These are phyloP conservation scores for Boletus eberwhitei DNA, from an alignment of 768 basidiomycete genomes.

Conservation along the genomic window DNA sequence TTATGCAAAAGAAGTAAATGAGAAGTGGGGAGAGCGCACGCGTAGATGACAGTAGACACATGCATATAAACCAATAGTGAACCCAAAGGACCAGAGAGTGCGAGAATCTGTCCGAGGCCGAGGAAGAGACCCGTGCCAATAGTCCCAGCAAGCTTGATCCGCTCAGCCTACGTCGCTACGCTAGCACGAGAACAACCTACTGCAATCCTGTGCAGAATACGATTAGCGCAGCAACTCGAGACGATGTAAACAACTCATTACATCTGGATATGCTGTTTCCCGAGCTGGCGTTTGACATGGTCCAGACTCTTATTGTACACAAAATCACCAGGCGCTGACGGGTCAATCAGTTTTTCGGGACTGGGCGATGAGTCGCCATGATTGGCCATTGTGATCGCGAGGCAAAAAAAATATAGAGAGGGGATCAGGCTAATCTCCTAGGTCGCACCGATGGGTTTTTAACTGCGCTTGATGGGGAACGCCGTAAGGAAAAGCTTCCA, in stretches of 20 bases:
- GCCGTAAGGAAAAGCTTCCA: not conserved
- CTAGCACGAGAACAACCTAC: conserved; percentile 7
- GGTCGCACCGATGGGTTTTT: not conserved
- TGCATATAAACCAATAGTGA: conserved; percentile 28
- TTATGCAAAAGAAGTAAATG: not conserved
- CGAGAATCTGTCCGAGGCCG: conserved; percentile 30
- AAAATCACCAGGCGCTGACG: conserved; percentile 4
- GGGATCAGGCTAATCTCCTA: not conserved
- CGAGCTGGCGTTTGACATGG: conserved; percentile 18
- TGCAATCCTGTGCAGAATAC: conserved; percentile 13
- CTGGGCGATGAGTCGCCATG: not conserved
- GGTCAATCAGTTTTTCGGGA: not conserved
- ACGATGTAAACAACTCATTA: not conserved
- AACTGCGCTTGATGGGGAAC: not conserved
- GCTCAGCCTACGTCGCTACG: not conserved
- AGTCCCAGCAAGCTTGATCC: conserved; percentile 24
- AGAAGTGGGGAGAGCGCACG: conserved; percentile 14
- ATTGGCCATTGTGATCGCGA: not conserved
- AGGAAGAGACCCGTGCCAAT: conserved; percentile 33
- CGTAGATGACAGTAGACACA: conserved; percentile 27
- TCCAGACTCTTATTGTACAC: conserved; percentile 14
- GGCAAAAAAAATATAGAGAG: not conserved
- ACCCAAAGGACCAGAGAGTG: conserved; percentile 27
- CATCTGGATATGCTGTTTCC: conserved; percentile 23
- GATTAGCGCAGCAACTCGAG: not conserved